Evolutionary conservation across 1,284 basidiomycete species (phyloP).

Genomic region (Melampsora americana): DNA sequence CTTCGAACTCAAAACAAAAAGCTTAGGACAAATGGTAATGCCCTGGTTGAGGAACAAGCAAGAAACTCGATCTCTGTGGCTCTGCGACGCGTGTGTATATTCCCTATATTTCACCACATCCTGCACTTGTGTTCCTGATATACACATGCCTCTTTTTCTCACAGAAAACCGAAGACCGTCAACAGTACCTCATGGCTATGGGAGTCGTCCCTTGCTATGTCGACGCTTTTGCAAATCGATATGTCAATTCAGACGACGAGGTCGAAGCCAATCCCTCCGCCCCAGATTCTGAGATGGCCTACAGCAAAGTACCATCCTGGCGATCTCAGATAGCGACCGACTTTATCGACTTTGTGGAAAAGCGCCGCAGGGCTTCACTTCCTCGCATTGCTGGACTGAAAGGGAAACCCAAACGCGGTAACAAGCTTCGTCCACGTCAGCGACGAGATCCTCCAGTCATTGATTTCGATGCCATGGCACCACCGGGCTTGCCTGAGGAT

Average conservation of each 20-base stretch:
- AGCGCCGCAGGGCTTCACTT: not conserved
- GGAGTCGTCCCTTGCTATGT: not conserved
- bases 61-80: not conserved
- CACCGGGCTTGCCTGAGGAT: not conserved
- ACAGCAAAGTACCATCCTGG: not conserved
- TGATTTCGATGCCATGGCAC: not conserved
- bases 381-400: not conserved
- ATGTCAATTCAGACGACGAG: constrained; percentile 8
- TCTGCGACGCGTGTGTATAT: not conserved
- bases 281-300: not conserved
- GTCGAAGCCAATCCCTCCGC: not conserved
- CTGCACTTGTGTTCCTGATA: too few species aligned
- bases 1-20: not conserved
- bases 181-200: not conserved
- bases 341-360: not conserved
- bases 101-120: not conserved
- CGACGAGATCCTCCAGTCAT: not conserved
- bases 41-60: not conserved
- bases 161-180: not conserved
- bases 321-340: not conserved
- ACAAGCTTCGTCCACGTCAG: not conserved
- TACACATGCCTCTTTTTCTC: not conserved
- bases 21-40: not conserved
- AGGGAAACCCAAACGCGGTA: not conserved
- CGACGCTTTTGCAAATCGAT: not conserved